Base-by-base conservation (phyloP, 2,329 filamentous ascomycete genomes). In the Fusarium staphyleae region DNA sequence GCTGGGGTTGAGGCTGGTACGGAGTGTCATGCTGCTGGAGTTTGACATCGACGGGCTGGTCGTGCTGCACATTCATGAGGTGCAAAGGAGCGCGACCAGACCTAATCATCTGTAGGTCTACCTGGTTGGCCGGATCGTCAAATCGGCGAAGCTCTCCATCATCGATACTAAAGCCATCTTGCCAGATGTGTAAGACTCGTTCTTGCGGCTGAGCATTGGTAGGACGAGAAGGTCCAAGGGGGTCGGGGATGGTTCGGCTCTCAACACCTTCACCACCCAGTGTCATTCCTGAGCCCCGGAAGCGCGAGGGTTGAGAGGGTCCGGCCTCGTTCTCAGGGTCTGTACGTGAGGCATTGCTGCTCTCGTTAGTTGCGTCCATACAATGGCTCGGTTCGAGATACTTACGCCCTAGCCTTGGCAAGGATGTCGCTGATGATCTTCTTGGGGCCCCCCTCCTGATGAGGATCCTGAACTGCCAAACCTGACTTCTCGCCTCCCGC, bases 401-500 rank as follows among this genome's bases (percentile, higher is more conserved):
- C 78, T 69, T 70, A 88, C 86, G 80, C 81, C 71, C 78, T 80
- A 1, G 86, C 87, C 67, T 87, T 86, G 65, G 84, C 80, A 9
- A 89, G 71, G 52, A 89, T 85, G 56, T 88, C 85, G 48, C 80
- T 81, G 60, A 88, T 82, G 51, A 88, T 76, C 61, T 79, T 81
- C 66, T 77, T 77, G 1, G 82, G 75, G 33, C 82, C 81, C 3
- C 72, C 72, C 10, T 80, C 75, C 43, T 78, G 73, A 4, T 70
- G 68, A 1, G 86, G 86, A 63, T 88, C 86, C 66, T 88, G 85
- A 18, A 89, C 83, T 16, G 86, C 87, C 37, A 89, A 72, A 0
- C 84, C 87, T 24, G 90, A 93, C 80, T 95, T 95, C 75, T 93
- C 91, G 28, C 91, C 91, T 44, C 91, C 91, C 15, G 91, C 88